Conservation (phyloP, 441 rosid species). For the Erodium trifolium region DNA sequence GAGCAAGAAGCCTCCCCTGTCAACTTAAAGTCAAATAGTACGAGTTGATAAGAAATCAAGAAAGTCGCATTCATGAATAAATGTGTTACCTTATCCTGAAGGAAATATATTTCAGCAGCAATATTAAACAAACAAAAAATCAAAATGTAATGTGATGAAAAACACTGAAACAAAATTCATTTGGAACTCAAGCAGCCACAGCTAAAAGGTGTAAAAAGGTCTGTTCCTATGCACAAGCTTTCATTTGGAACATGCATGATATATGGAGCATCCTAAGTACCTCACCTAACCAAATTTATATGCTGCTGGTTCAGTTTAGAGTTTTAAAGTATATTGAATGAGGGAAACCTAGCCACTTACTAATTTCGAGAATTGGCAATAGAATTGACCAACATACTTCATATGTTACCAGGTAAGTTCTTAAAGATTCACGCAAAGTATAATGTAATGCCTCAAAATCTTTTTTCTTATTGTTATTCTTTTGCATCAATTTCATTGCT, state of each 20-base stretch:
- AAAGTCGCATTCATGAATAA: conserved; percentile 12
- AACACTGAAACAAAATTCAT: background rate
- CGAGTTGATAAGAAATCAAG: conserved; percentile 33
- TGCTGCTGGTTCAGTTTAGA: background rate
- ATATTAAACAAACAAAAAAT: background rate
- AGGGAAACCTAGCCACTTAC: background rate
- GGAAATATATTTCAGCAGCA: conserved; percentile 5
- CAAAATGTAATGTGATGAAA: background rate
- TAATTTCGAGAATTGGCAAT: background rate
- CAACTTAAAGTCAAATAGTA: conserved; percentile 74
- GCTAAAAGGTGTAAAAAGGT: conserved; percentile 5
- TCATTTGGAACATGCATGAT: conserved; percentile 6
- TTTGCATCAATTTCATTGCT: conserved; percentile 1
- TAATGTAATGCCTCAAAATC: background rate
- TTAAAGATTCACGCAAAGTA: background rate
- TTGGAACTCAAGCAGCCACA: background rate
- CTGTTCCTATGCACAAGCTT: conserved; percentile 7
- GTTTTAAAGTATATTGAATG: background rate
- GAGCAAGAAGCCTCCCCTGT: conserved; percentile 99
- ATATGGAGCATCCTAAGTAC: background rate
- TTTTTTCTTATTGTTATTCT: background rate
- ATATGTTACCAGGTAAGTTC: background rate
- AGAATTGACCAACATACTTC: background rate
- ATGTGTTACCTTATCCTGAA: background rate
- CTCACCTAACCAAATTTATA: background rate